Evolutionary conservation across 1,284 basidiomycete genomes (phyloP).

Genomic region (Puccinia coronata): DNA sequence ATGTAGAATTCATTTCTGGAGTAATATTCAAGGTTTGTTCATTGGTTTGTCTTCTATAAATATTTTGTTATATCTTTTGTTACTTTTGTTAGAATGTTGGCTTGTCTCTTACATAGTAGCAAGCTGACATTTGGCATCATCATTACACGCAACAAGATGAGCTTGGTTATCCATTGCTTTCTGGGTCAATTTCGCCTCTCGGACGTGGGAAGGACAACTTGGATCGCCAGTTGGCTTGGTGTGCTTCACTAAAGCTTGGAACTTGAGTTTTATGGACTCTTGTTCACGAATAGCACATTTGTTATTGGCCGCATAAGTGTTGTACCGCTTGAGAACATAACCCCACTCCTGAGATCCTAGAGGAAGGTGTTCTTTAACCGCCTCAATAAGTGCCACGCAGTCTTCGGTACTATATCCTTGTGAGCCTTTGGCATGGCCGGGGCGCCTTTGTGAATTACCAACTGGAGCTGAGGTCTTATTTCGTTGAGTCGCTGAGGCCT

Average conservation of each 20-base stretch:
- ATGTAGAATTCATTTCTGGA: too few species aligned
- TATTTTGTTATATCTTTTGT: too few species aligned
- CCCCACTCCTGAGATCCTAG: slow-evolving; percentile 3
- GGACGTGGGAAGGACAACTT: neutral
- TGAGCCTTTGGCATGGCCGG: neutral
- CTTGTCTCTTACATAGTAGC: too few species aligned
- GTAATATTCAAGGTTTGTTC: too few species aligned
- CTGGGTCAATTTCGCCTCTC: neutral
- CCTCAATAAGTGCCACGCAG: neutral
- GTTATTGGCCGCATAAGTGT: neutral
- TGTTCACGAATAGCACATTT: neutral
- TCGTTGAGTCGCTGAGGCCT: too few species aligned
- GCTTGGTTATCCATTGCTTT: neutral
- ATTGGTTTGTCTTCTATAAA: too few species aligned
- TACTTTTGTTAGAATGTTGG: too few species aligned
- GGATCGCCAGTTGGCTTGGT: slow-evolving; percentile 15
- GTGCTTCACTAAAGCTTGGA: neutral
- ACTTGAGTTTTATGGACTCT: neutral
- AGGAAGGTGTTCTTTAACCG: neutral
- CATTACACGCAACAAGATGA: too few species aligned
- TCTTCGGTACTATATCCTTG: neutral
- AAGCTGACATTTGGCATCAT: too few species aligned
- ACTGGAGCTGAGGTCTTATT: too few species aligned
- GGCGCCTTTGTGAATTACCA: neutral
- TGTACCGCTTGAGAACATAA: neutral